Percentiles rank a stretch among this genome's conserved stretches.
Conservation (phyloP, 345 rosid species). For the Melastoma malabathricum region DNA sequence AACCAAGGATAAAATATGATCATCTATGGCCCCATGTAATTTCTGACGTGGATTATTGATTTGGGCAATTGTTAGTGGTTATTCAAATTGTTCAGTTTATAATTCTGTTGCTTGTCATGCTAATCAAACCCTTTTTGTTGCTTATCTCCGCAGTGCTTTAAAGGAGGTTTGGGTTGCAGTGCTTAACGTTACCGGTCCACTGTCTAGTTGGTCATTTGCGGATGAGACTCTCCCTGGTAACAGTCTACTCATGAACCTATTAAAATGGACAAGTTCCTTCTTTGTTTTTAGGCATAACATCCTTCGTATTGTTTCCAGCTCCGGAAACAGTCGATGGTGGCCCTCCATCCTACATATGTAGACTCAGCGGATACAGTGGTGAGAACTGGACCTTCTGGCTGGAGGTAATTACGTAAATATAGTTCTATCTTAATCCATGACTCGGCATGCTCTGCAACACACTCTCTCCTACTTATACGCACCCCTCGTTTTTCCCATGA, state of each 20-base stretch:
- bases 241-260: too few relatives aligned
- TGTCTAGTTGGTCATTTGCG: constrained; percentile 90
- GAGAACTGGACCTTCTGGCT: constrained; percentile 92
- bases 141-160: constrained; percentile 36
- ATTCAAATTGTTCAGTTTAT: too few relatives aligned
- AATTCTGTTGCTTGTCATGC: too few relatives aligned
- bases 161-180: constrained; percentile 90
- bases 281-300: too few relatives aligned
- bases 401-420: constrained; percentile 55
- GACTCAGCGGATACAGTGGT: constrained; percentile 60
- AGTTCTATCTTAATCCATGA: too few relatives aligned
- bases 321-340: constrained; percentile 51
- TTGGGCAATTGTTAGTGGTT: too few relatives aligned
- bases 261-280: neutral
- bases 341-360: constrained; percentile 72
- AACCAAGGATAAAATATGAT: too few relatives aligned
- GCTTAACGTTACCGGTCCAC: constrained; percentile 82
- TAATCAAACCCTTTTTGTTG: constrained; percentile 1
- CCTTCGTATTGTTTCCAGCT: constrained; percentile 40
- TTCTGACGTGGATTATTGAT: too few relatives aligned
- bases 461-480: too few relatives aligned
- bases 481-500: too few relatives aligned
- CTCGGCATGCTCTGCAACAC: too few relatives aligned
- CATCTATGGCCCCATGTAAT: too few relatives aligned
- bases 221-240: constrained; percentile 62